phyloP scores from a whole-genome alignment of 768 basidiomycete genomes.

The Mrakia hoshinonis region DNA sequence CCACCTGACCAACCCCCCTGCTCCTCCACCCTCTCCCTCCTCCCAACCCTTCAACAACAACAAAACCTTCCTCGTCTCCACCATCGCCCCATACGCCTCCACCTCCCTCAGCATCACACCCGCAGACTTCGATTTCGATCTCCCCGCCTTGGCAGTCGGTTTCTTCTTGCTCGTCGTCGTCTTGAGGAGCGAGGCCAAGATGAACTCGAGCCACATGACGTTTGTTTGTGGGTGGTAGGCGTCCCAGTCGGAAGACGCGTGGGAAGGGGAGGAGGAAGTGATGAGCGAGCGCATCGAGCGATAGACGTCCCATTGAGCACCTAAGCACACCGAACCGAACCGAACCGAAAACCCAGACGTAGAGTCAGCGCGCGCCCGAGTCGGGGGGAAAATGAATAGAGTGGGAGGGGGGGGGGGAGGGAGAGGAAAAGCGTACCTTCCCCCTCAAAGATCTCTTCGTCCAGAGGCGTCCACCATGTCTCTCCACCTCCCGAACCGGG shows the following conservation, averaged over 20 bases:
- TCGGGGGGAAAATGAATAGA: neutral
- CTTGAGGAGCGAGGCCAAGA: neutral
- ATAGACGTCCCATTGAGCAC: conserved; percentile 92
- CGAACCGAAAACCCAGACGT: neutral
- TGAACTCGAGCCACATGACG: conserved; percentile 3
- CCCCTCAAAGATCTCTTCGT: conserved; percentile 83
- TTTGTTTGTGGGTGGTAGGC: neutral
- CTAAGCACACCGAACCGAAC: conserved; percentile 41
- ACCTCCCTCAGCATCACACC: neutral
- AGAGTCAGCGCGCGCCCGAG: neutral
- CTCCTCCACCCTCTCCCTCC: neutral
- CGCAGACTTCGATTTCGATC: conserved; percentile 14
- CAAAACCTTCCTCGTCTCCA: neutral
- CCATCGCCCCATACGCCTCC: neutral
- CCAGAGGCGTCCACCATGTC: conserved; percentile 69
- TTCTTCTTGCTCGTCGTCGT: neutral
- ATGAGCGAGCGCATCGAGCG: conserved; percentile 68
- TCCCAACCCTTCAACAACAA: neutral
- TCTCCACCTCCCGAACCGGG: conserved; percentile 45
- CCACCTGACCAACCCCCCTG: conserved; percentile 14
- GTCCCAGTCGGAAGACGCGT: conserved; percentile 45
- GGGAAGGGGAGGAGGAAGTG: conserved; percentile 79
- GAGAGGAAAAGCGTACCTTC: conserved; percentile 51
- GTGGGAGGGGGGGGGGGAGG: neutral
- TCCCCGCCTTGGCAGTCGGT: neutral